Evolutionary conservation across 2,329 filamentous ascomycete genomes (phyloP), one percentile per base, ranked within the genome.

Genomic region (Neonectria magnoliae): DNA sequence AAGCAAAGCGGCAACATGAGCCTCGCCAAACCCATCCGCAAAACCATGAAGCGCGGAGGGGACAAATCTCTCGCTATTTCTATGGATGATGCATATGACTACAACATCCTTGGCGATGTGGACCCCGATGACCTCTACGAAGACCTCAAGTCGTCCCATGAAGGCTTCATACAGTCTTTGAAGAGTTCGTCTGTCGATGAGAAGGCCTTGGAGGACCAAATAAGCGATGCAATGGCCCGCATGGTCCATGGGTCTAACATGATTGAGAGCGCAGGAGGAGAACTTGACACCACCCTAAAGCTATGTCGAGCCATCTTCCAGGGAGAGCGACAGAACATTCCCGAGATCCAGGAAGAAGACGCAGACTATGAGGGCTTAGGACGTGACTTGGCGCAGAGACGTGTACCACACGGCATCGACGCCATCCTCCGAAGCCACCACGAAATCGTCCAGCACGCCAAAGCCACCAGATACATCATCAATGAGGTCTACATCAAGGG

Each of bases 371-470:
- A 57, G 4, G 13, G 25, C 4, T 13, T 66, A 18, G 14, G 45
- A 6, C 13, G 6, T 6, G 33, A 61, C 20, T 31, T 66, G 3
- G 20, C 16, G 11, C 18, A 14, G n/a, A 36, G n/a, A 11, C 6
- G 18, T 22, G 36, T 50, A 6, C 20, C 31, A 5, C 18, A 45
- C 16, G 38, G 18, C 7, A 8, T 2, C 13, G 45, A 44, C 11
- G n/a, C 50, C 1, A 42, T 64, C 11, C 25, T 55, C 2, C 44
- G 44, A 36, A 51, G 56, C 18, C 14, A 16, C 25, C 25, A n/a
- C 13, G 66, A 72, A 25, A 57, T 72, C 22, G 31, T 52, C 0
- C 63, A 70, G 2, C 68, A 72, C 3, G 57, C 65, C 13, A 51
- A 57, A 9, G 69, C 69, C 0, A 54, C 64, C 0, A 47, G 42